Evolutionary conservation across 345 rosid species (phyloP).

Genomic region (Adansonia digitata): DNA sequence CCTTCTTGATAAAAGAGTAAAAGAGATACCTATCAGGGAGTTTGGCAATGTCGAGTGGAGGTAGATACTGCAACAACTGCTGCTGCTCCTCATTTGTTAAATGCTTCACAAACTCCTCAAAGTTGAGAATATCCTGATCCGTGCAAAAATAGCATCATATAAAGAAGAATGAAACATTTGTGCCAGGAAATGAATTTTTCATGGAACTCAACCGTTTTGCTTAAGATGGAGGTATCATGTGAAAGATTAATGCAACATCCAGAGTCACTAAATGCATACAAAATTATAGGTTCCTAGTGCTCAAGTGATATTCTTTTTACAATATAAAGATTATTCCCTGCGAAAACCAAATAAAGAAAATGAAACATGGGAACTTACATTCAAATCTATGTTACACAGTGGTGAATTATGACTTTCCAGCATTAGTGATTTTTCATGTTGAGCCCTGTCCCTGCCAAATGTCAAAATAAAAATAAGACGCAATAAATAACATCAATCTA

Average conservation of each 20-base stretch:
- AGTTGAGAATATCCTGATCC: slow-evolving; percentile 74
- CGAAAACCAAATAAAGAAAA: neutral
- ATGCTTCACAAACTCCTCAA: slow-evolving; percentile 59
- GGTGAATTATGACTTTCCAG: slow-evolving; percentile 60
- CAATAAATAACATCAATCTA: slow-evolving; percentile 11
- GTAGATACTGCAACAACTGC: slow-evolving; percentile 62
- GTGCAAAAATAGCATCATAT: slow-evolving; percentile 6
- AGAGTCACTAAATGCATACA: neutral
- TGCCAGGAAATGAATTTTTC: neutral
- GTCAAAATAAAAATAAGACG: slow-evolving; percentile 20
- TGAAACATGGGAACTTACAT: slow-evolving; percentile 40
- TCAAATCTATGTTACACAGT: slow-evolving; percentile 62
- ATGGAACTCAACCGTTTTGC: neutral
- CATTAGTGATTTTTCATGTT: slow-evolving; percentile 49
- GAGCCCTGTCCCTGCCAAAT: slow-evolving; percentile 66
- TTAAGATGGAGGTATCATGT: neutral
- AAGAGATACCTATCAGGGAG: slow-evolving; percentile 52
- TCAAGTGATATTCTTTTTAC: neutral
- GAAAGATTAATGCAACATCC: neutral
- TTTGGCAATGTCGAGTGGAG: slow-evolving; percentile 52
- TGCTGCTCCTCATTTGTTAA: slow-evolving; percentile 80
- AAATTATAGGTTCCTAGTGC: neutral
- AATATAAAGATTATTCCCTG: neutral
- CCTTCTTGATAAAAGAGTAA: neutral
- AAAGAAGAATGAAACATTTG: neutral